These are phyloP conservation scores for Globisporangium okanoganense DNA, from an alignment of 352 stramenopile species.

Conservation along the genomic window DNA sequence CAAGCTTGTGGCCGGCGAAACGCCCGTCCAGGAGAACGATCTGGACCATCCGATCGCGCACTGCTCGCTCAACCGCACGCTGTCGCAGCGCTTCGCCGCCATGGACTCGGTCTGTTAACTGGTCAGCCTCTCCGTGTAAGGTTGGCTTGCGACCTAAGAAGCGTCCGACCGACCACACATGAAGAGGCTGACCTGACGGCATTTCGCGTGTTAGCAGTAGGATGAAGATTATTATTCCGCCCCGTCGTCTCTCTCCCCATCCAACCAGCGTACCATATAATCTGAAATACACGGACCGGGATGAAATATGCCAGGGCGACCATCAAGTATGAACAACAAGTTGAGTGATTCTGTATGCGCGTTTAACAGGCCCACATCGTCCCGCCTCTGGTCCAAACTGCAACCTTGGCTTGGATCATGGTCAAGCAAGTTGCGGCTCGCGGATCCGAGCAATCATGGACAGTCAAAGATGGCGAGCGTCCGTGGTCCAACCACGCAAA, in stretches of 20 bases:
- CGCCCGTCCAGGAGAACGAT: constrained; percentile 41
- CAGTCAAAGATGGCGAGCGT: not conserved
- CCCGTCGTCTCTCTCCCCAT: not conserved
- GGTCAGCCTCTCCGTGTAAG: constrained; percentile 3
- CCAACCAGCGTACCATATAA: constrained; percentile 5
- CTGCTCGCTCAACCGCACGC: constrained; percentile 72
- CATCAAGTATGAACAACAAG: not conserved
- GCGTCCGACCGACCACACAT: no score
- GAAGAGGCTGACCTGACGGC: constrained; percentile 2
- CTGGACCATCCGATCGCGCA: constrained; percentile 60
- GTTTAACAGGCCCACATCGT: not conserved
- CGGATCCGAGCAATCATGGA: no score
- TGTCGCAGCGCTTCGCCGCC: constrained; percentile 71
- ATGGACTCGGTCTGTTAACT: constrained; percentile 74
- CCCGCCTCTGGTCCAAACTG: not conserved
- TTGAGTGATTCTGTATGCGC: not conserved
- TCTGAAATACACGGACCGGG: constrained; percentile 2
- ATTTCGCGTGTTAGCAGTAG: not conserved
- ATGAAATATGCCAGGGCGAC: not conserved
- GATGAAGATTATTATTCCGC: constrained; percentile 9
- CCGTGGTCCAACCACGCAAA: not conserved
- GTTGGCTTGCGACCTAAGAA: not conserved
- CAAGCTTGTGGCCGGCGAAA: constrained; percentile 14
- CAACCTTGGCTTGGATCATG: not conserved
- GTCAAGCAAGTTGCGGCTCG: no score